Evolutionary conservation across 139 green algal genomes (phyloP), one percentile per base, ranked within the genome.

Genomic region (Gonium pectorale): DNA sequence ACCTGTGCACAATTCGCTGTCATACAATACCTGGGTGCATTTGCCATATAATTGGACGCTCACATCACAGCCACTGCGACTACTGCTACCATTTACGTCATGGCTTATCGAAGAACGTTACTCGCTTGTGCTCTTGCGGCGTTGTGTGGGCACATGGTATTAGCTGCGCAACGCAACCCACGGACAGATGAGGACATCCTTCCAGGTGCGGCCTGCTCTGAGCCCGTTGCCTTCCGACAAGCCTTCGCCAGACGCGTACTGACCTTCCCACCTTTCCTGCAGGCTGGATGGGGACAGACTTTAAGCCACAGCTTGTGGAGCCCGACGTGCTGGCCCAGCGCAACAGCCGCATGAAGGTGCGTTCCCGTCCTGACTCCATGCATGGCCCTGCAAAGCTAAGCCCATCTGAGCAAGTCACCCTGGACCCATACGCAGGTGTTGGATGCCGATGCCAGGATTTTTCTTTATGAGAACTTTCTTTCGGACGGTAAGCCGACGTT

Each of bases 361-460:
- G 43, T 44, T 6, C 37, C 26, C 40, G 27, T 27, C 5, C 8
- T 51, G 5, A 38, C 43, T 77, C 26, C 9, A 29, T 13, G n/a
- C n/a, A n/a, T n/a, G n/a, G n/a, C n/a, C n/a, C n/a, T n/a, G n/a
- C n/a, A n/a, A n/a, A n/a, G n/a, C n/a, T n/a, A 9, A 7, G 24
- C 68, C 21, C 24, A 17, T 40, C 6, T 59, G 27, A 59, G 24
- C 4, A 43, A 77, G 9, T 52, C 21, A 44, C 15, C 35, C 33
- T 19, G 7, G n/a, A 3, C 24, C 60, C 49, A 9, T 11, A 33
- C 69, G 46, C 68, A 91, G 87, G 87, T 91, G 21, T 67, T 91
- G 15, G 83, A 91, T 54, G 71, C 71, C 3, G 87, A 91, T 9
- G 87, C 87, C 0, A 77, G 87, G 52, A 91, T 91, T 22, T 91